These are phyloP conservation scores for Agaricus subrufescens DNA, from an alignment of 768 basidiomycete genomes.

Conservation along the genomic window DNA sequence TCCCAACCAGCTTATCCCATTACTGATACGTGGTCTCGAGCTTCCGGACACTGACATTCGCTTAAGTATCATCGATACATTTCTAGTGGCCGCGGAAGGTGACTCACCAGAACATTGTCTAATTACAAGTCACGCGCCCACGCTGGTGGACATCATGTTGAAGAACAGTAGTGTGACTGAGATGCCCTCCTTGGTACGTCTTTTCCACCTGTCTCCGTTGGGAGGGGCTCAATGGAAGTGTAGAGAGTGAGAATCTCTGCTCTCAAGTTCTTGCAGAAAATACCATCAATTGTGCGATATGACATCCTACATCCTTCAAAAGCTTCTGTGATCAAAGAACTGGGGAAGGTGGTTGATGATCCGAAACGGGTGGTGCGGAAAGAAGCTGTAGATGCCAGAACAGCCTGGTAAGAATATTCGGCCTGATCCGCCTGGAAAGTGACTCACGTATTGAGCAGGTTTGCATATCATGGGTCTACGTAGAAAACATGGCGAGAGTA, in stretches of 20 bases:
- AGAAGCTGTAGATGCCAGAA: slow-evolving; percentile 80
- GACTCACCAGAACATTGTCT: slow-evolving; percentile 41
- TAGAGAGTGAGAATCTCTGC: slow-evolving; percentile 78
- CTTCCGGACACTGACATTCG: slow-evolving; percentile 72
- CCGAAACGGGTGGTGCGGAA: slow-evolving; percentile 80
- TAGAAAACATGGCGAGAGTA: slow-evolving; percentile 14
- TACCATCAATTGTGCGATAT: slow-evolving; percentile 79
- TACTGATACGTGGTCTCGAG: slow-evolving; percentile 81
- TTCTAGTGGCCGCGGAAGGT: slow-evolving; percentile 65
- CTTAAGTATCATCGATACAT: slow-evolving; percentile 73
- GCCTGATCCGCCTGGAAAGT: slow-evolving; percentile 15
- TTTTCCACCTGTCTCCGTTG: not conserved
- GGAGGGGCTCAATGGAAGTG: slow-evolving; percentile 2
- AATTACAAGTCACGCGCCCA: slow-evolving; percentile 65
- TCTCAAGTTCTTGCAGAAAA: slow-evolving; percentile 62
- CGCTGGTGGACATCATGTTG: slow-evolving; percentile 69
- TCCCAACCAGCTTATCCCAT: slow-evolving; percentile 68
- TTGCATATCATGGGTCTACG: slow-evolving; percentile 3
- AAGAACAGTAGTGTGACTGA: slow-evolving; percentile 49
- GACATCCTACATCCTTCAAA: slow-evolving; percentile 82
- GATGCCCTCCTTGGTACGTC: slow-evolving; percentile 52
- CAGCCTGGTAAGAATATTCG: slow-evolving; percentile 2
- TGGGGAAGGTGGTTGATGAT: slow-evolving; percentile 81
- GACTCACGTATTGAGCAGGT: slow-evolving; percentile 1
- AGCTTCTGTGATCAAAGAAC: slow-evolving; percentile 61